Evolutionary conservation across 2,329 filamentous ascomycete species (phyloP).

Genomic region (Monosporascus sp.): DNA sequence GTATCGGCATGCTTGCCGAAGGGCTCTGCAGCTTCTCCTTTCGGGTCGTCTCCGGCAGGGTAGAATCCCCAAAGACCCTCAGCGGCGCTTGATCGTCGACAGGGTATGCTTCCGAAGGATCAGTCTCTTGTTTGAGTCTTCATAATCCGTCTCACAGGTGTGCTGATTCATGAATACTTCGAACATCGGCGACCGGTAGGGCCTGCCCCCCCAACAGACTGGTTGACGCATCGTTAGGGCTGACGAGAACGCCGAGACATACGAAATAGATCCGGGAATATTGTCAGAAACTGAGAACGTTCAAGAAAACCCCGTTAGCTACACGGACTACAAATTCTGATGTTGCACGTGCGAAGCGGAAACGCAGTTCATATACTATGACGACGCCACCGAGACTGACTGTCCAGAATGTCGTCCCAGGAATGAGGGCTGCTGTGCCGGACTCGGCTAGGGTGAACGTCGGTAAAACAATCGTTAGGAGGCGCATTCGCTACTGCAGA

Average conservation of each 20-base stretch:
- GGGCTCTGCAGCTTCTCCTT: neutral
- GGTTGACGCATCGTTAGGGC: neutral
- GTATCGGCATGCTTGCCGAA: neutral
- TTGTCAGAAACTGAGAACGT: too few species aligned
- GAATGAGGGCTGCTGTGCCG: neutral
- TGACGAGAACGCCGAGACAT: neutral
- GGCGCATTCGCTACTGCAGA: too few species aligned
- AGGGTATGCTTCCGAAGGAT: too few species aligned
- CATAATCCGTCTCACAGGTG: too few species aligned
- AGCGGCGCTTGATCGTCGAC: neutral
- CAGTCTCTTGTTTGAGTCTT: too few species aligned
- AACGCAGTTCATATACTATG: neutral
- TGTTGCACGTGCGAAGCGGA: neutral
- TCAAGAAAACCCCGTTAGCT: neutral
- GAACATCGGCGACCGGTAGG: too few species aligned
- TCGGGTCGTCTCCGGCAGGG: neutral
- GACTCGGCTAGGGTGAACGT: neutral
- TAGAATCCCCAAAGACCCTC: neutral
- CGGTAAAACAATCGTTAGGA: too few species aligned
- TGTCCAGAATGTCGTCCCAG: neutral
- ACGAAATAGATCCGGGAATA: neutral
- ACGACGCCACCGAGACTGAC: neutral
- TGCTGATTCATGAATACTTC: too few species aligned
- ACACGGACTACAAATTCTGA: neutral
- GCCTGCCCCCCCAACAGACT: neutral